Evolutionary conservation across 768 basidiomycete genomes (phyloP), one percentile per base, ranked within the genome.

Genomic region (Tricholoma sp.): DNA sequence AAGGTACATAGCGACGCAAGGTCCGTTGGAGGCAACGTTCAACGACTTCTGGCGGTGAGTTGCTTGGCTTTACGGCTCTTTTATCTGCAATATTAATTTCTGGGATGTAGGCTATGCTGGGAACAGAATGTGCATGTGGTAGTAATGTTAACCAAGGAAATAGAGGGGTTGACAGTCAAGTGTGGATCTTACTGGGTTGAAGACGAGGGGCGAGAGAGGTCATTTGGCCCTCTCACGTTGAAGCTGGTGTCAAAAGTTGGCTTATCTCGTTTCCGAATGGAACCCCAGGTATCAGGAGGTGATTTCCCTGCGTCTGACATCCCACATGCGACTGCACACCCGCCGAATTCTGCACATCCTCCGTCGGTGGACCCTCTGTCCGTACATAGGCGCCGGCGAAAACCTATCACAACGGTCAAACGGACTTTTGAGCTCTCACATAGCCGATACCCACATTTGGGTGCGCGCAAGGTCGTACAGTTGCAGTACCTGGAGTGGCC

Each of bases 401-500:
- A 46, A 4, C 54, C 58, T 12, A 24, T 64, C 3, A 63, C 64
- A 39, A 75, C 71, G 14, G 79, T 89, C 59, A 81, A 79, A 59
- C 78, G 88, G 54, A 79, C 80, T 9, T 91, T 98, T 65, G 76
- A 83, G 51, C 78, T 98, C 32, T 76, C 79, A 43, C 83, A 94
- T 63, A 72, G 72, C 1, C 76, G 75, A 27, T 83, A 86, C 61
- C 87, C 89, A 0, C 71, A 77, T 16, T 76, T 79, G 11, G 77
- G 81, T 2, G 76, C 86, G 2, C 78, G 92, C n/a, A 79, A 72
- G 57, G 78, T 98, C 14, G 79, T 87, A 0, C 96, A 98, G 65
- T 73, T 98, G 52, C 96, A 98, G 69, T 98, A 94, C 66, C 79
- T 95, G 37, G 88, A 89, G 37, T 98, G 96, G 96, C 93, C 95